Percentiles rank a stretch among this genome's conserved stretches.
Conservation (phyloP, 129 eudicot species). For the Flaveria sonorensis region DNA sequence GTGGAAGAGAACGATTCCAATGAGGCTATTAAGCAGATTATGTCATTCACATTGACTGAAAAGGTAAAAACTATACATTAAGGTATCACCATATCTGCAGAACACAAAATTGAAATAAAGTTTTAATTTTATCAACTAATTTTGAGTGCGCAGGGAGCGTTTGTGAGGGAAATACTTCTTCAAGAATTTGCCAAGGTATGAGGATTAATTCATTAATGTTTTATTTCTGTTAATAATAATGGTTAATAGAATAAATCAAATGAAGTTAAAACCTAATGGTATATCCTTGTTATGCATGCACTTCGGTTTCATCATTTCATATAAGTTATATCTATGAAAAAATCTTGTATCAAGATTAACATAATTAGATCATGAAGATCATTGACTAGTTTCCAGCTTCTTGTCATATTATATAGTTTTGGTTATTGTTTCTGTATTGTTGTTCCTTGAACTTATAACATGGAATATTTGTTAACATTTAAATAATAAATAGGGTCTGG, state of each 20-base stretch:
- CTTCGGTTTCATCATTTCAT: neutral
- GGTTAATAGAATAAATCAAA: neutral
- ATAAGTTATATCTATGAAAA: neutral
- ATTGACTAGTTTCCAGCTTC: constrained; percentile 4
- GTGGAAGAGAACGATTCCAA: constrained; percentile 53
- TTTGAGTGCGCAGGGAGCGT: constrained; percentile 61
- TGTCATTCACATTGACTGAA: constrained; percentile 73
- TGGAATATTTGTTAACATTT: constrained; percentile 7
- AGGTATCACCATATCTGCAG: constrained; percentile 2
- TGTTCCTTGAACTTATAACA: constrained; percentile 4
- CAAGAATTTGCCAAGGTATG: constrained; percentile 90
- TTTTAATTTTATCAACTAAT: neutral
- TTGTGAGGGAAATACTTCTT: constrained; percentile 87
- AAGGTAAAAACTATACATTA: constrained; percentile 50
- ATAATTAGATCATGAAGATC: neutral
- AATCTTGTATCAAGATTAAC: neutral
- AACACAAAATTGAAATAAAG: constrained; percentile 2
- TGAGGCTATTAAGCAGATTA: constrained; percentile 58
- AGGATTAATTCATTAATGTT: neutral
- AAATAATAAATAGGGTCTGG: constrained; percentile 64
- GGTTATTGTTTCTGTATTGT: neutral
- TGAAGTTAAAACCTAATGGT: neutral
- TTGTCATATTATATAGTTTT: neutral
- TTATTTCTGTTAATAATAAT: neutral
- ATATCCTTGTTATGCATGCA: neutral